These are phyloP conservation scores for Aplosporella prunicola DNA, from an alignment of 2,329 filamentous ascomycete species.

Conservation along the genomic window DNA sequence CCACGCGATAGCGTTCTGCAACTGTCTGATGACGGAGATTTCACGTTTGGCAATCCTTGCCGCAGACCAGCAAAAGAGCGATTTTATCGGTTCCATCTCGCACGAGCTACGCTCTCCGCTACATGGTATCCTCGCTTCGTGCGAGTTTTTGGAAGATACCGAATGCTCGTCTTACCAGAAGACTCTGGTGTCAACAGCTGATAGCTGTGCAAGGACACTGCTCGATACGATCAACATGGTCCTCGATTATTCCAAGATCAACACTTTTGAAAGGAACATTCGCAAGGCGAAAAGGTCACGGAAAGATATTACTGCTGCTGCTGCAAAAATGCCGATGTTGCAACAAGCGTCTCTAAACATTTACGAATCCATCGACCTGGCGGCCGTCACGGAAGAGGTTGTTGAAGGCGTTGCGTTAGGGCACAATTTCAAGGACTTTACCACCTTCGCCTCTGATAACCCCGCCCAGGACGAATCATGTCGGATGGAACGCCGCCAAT, in stretches of 20 bases:
- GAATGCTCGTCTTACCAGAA: conserved; percentile 30
- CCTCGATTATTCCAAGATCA: conserved; percentile 39
- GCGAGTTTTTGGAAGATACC: conserved; percentile 41
- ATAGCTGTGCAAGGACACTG: conserved; percentile 41
- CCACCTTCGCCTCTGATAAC: conserved; percentile 8
- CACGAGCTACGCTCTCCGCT: conserved; percentile 43
- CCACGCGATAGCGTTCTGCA: conserved; percentile 32
- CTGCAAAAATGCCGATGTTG: conserved; percentile 6
- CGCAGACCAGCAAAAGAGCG: conserved; percentile 40
- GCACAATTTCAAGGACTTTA: conserved; percentile 31
- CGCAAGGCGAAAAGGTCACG: conserved; percentile 21
- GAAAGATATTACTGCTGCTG: conserved; percentile 8
- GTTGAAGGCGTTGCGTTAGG: conserved; percentile 46
- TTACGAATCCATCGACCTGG: conserved; percentile 32
- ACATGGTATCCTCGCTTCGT: conserved; percentile 32
- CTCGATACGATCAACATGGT: conserved; percentile 40
- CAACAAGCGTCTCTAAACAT: conserved; percentile 24
- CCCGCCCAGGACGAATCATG: background rate
- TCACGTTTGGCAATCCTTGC: conserved; percentile 30
- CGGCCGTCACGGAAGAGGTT: conserved; percentile 43
- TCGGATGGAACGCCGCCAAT: background rate
- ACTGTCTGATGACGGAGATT: conserved; percentile 34
- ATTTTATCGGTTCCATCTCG: conserved; percentile 43
- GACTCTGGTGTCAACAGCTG: conserved; percentile 39
- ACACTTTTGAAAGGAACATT: conserved; percentile 25